Conservation (phyloP, 179 eudicot species). For the Nepenthes alata region DNA sequence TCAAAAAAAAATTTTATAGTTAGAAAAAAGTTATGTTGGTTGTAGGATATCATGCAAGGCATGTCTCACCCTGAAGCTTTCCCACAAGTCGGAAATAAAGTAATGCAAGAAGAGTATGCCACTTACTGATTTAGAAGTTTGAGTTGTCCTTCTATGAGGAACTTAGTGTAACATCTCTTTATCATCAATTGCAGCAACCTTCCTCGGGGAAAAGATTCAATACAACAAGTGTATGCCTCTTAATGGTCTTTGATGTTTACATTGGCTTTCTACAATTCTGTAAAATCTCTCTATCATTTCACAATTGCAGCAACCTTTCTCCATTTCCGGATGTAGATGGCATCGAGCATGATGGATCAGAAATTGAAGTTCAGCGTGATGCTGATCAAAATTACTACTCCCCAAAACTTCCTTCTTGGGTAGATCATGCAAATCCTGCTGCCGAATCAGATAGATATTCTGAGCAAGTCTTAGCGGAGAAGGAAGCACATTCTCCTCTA, state of each 20-base stretch:
- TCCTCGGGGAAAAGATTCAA: slow-evolving; percentile 17
- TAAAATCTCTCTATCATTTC: not conserved
- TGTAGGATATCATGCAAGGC: slow-evolving; percentile 29
- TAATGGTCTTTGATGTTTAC: slow-evolving; percentile 2
- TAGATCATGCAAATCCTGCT: slow-evolving; percentile 12
- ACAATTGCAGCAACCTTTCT: slow-evolving; percentile 13
- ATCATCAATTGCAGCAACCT: slow-evolving; percentile 9
- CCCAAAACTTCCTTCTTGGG: slow-evolving; percentile 15
- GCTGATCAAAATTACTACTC: slow-evolving; percentile 12
- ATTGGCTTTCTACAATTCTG: not conserved
- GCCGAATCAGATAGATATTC: slow-evolving; percentile 23
- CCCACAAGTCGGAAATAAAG: slow-evolving; percentile 16
- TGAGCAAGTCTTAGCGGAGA: slow-evolving; percentile 20
- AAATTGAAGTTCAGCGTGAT: slow-evolving; percentile 46
- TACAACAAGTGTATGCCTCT: slow-evolving; percentile 43
- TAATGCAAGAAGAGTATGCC: slow-evolving; percentile 44
- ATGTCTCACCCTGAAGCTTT: slow-evolving; percentile 11
- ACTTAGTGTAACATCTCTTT: not conserved
- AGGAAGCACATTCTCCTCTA: slow-evolving; percentile 16
- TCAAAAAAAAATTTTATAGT: not conserved
- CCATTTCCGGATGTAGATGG: not conserved
- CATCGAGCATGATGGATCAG: slow-evolving; percentile 11
- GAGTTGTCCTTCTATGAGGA: not conserved
- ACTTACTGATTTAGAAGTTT: slow-evolving; percentile 3
- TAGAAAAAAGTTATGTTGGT: not conserved